These are phyloP conservation scores for Aphanocladium album DNA, from an alignment of 2,329 filamentous ascomycete genomes.

Conservation along the genomic window DNA sequence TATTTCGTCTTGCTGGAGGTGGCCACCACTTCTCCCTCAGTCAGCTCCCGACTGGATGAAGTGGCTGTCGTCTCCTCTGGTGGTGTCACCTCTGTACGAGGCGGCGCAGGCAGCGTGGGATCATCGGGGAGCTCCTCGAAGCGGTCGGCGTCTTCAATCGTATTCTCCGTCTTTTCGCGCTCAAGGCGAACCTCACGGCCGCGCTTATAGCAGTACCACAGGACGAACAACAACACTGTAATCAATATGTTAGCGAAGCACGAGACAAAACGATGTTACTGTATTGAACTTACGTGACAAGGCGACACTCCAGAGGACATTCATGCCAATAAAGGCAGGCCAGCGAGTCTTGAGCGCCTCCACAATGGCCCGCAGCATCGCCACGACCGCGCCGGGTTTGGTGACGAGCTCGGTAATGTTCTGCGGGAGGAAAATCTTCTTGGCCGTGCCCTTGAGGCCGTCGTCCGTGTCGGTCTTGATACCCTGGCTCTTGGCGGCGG, in stretches of 20 bases:
- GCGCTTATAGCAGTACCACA: constrained; percentile 98
- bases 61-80: background rate
- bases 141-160: constrained; percentile 34
- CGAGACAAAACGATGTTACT: background rate
- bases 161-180: constrained; percentile 39
- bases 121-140: constrained; percentile 49
- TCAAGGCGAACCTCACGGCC: constrained; percentile 79
- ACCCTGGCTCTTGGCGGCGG: constrained; percentile 69
- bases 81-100: constrained; percentile 16
- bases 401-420: constrained; percentile 75
- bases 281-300: constrained; percentile 63
- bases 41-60: background rate
- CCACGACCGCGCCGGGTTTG: constrained; percentile 80
- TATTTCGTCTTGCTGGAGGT: constrained; percentile 2
- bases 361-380: constrained; percentile 84
- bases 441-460: constrained; percentile 56
- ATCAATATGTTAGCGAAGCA: background rate
- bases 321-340: constrained; percentile 86
- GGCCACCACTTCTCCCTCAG: background rate
- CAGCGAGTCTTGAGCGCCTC: constrained; percentile 82
- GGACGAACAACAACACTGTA: constrained; percentile 79
- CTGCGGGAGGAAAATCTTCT: constrained; percentile 64
- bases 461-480: constrained; percentile 50
- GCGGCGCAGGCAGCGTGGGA: constrained; percentile 33
- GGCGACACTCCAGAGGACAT: constrained; percentile 83